Base-by-base conservation (phyloP, 2,329 filamentous ascomycete genomes). In the Xylaria sp. region DNA sequence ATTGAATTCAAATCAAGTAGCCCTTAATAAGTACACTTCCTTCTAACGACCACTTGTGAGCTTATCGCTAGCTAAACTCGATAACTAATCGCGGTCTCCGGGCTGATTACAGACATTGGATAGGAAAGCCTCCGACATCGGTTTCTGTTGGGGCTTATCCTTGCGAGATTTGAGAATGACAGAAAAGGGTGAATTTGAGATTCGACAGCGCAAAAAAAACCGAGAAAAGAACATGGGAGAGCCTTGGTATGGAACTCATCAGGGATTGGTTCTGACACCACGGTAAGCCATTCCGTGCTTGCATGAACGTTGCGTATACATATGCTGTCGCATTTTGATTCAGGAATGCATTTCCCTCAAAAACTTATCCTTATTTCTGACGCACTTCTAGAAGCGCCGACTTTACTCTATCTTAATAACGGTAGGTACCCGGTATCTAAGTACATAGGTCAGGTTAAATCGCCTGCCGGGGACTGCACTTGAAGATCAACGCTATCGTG, bases 101-200 rank as follows among this genome's bases (percentile, higher is more conserved):
- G 62, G 44, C 62, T 42, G n/a, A 57, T 48, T 9, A 17, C 10
- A 40, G 15, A 28, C n/a, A 1, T 38, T 40, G 31, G 49, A 56
- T 36, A 20, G 26, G 23, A 31, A 54, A 10, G n/a, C 23, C 28
- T 63, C 66, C 66, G 66, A 40, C 59, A 49, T 66, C 66, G 66
- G 63, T 56, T n/a, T 17, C 17, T 20, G 13, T 38, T 28, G 44
- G 33, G 31, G 26, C 20, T 40, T 49, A 56, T 59, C 63, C 17
- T 62, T 15, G 23, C 26, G 7, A 26, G 23, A 59, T 9, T 11
- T 49, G 53, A 51, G 31, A 28, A 58, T 42, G 53, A 31, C 31
- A 60, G 56, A 48, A 67, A 61, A 49, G n/a, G 13, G 23, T 48
- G 31, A 31, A 68, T 66, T 68, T 59, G 62, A 68, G 58, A 66